Conservation (phyloP, 2,329 filamentous ascomycete species). For the Oidium heveae region DNA sequence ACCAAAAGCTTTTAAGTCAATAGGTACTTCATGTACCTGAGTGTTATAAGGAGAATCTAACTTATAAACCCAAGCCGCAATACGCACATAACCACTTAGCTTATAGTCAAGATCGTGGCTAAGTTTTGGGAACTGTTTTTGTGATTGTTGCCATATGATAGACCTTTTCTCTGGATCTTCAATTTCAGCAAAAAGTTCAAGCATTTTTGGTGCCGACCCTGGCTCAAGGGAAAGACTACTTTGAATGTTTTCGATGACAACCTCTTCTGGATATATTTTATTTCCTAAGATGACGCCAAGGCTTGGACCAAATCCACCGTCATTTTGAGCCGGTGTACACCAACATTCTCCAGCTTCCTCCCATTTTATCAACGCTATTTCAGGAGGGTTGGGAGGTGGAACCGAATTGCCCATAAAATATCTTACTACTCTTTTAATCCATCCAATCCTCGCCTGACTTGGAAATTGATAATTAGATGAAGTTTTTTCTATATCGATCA, state of each 20-base stretch:
- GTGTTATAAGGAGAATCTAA: slow-evolving; percentile 17
- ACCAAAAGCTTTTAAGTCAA: slow-evolving; percentile 22
- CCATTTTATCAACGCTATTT: slow-evolving; percentile 42
- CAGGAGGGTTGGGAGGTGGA: slow-evolving; percentile 16
- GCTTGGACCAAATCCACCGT: slow-evolving; percentile 26
- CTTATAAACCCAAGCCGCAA: slow-evolving; percentile 28
- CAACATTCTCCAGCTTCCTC: slow-evolving; percentile 66
- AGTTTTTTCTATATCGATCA: slow-evolving; percentile 31
- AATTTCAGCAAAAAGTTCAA: slow-evolving; percentile 45
- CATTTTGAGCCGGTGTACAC: slow-evolving; percentile 35
- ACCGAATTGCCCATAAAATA: slow-evolving; percentile 8
- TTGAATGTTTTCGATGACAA: slow-evolving; percentile 50
- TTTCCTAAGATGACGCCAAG: slow-evolving; percentile 36
- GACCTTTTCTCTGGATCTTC: slow-evolving; percentile 16
- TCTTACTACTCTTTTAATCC: slow-evolving; percentile 9
- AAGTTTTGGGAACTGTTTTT: slow-evolving; percentile 16
- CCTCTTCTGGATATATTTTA: slow-evolving; percentile 36
- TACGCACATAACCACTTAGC: slow-evolving; percentile 25
- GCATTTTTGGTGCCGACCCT: slow-evolving; percentile 33
- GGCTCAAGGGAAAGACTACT: slow-evolving; percentile 34
- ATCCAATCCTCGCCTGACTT: slow-evolving; percentile 4
- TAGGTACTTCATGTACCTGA: slow-evolving; percentile 27
- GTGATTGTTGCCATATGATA: slow-evolving; percentile 15
- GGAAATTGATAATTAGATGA: slow-evolving; percentile 28
- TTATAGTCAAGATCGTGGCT: slow-evolving; percentile 5